Percentiles rank a stretch among this genome's conserved stretches.
Conservation (phyloP, 352 stramenopile species). For the Lagenidium sp. region DNA sequence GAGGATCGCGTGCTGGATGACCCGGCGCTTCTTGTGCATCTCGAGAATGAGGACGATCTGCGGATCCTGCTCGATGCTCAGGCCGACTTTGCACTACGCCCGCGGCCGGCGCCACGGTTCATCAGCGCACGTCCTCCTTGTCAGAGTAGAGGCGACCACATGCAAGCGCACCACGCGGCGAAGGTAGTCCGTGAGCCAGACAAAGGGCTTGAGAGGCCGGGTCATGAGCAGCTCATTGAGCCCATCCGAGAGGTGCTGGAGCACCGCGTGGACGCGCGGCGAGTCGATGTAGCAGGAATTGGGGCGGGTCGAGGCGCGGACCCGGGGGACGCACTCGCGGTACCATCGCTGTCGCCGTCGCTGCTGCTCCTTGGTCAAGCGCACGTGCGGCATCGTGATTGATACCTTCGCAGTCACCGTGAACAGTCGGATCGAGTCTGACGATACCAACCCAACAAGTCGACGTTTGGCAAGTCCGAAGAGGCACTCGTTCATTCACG, state of each 20-base stretch:
- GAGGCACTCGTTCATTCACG: no score
- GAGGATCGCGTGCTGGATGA: conserved; percentile 42
- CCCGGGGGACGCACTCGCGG: conserved; percentile 8
- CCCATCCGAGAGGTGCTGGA: conserved; percentile 45
- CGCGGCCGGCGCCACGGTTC: no score
- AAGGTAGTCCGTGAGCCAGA: conserved; percentile 53
- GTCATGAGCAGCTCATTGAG: conserved; percentile 37
- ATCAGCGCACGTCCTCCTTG: no score
- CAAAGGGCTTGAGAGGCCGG: conserved; percentile 29
- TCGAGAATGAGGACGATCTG: conserved; percentile 35
- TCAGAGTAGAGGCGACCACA: no score
- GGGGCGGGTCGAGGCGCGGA: conserved; percentile 15
- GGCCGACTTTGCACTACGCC: conserved; percentile 46
- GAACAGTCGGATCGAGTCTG: no score
- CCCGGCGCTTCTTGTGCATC: conserved; percentile 61
- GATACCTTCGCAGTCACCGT: no score
- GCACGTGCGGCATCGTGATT: conserved; percentile 5
- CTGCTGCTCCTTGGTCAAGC: conserved; percentile 10
- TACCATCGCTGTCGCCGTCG: conserved; percentile 5
- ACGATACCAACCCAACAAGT: no score
- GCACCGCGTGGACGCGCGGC: conserved; percentile 18
- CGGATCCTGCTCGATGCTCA: conserved; percentile 29
- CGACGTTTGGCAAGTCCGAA: no score
- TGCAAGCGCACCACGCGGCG: conserved; percentile 28
- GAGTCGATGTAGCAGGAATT: conserved; percentile 29